phyloP scores from a whole-genome alignment of 768 basidiomycete genomes.

The Gyrodon lividus region DNA sequence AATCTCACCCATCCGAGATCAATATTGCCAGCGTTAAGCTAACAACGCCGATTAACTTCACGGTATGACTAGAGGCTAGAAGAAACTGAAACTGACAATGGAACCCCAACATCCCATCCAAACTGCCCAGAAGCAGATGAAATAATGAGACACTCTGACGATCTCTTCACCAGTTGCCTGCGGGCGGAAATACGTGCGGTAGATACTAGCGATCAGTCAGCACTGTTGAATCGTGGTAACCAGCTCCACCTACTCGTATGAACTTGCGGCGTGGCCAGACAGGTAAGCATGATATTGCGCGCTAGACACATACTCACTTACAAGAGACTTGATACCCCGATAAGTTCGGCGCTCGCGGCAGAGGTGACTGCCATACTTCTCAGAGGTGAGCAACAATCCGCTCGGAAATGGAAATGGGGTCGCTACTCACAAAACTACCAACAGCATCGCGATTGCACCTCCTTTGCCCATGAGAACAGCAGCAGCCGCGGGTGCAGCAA shows the following conservation, averaged over 20 bases:
- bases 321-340: conserved; percentile 45
- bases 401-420: no score
- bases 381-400: neutral
- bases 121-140: conserved; percentile 43
- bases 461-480: conserved; percentile 45
- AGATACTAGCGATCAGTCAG: conserved; percentile 24
- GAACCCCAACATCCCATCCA: conserved; percentile 45
- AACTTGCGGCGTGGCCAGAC: conserved; percentile 23
- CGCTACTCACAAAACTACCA: conserved; percentile 40
- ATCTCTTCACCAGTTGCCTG: conserved; percentile 38
- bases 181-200: conserved; percentile 39
- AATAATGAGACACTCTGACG: conserved; percentile 39
- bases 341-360: conserved; percentile 45
- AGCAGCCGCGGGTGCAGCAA: conserved; percentile 47
- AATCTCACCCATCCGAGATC: conserved; percentile 46
- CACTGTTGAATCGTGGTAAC: neutral
- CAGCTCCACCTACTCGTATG: conserved; percentile 42
- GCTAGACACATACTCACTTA: conserved; percentile 23
- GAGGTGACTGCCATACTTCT: conserved; percentile 47
- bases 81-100: conserved; percentile 28
- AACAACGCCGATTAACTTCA: neutral
- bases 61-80: neutral
- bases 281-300: neutral
- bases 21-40: conserved; percentile 46
- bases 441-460: conserved; percentile 42